Conservation (phyloP, 495 filamentous ascomycete species). For the Annulohypoxylon bovei region DNA sequence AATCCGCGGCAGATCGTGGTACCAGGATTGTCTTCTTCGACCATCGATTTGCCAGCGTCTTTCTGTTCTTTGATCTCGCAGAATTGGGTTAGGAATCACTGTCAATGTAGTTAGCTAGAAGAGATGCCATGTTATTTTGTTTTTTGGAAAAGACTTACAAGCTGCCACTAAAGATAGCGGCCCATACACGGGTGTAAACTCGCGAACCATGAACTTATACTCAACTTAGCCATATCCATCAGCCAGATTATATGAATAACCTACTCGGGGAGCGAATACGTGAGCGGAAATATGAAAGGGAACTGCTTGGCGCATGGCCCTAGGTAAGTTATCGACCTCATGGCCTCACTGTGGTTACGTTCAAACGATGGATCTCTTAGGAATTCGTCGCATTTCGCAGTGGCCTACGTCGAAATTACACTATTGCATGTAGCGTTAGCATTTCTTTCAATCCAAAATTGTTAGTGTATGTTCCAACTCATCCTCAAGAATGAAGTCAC, state of each 20-base stretch:
- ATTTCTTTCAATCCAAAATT: too few relatives aligned
- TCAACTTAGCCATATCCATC: background rate
- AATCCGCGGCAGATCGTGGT: conserved; percentile 54
- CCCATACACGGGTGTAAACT: background rate
- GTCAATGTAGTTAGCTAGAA: background rate
- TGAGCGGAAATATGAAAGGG: background rate
- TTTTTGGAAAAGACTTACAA: background rate
- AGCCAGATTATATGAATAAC: background rate
- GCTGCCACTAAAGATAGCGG: background rate
- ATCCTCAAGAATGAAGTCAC: too few relatives aligned
- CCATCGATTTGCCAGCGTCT: background rate
- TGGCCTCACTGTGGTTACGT: background rate
- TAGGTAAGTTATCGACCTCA: background rate
- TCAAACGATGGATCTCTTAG: conserved; percentile 25
- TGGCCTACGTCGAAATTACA: conserved; percentile 8
- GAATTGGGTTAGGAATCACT: background rate
- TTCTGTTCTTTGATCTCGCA: background rate
- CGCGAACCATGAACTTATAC: conserved; percentile 16
- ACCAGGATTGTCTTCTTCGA: background rate
- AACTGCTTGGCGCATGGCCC: conserved; percentile 1
- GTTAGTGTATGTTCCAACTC: too few relatives aligned
- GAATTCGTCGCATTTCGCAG: conserved; percentile 29
- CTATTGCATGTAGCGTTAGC: background rate
- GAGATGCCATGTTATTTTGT: too few relatives aligned
- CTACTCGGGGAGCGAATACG: conserved; percentile 20